Conservation (phyloP, 192 early-diverging fungal genomes). For the Gonapodya sp. region DNA sequence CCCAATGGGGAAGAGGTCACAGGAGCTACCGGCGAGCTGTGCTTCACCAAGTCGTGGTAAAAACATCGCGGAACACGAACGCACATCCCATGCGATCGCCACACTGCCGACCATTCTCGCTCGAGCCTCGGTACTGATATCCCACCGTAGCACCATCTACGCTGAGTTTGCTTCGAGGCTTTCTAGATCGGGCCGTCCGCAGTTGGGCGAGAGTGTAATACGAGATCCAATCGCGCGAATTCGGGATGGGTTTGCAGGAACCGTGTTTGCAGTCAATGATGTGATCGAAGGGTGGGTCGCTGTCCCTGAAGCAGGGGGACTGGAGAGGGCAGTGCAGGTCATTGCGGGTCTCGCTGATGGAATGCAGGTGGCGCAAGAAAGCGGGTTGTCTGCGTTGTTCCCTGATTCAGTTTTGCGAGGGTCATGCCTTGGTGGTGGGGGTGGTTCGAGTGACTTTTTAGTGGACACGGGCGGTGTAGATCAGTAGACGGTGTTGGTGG, state of each 20-base stretch:
- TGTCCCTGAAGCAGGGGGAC: background rate
- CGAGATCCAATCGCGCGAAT: background rate
- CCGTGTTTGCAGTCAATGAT: background rate
- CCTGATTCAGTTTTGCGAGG: too few relatives aligned
- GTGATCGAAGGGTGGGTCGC: background rate
- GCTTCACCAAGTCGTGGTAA: too few relatives aligned
- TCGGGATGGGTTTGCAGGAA: background rate
- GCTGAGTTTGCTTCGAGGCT: background rate
- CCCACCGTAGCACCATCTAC: background rate
- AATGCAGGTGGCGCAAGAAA: background rate
- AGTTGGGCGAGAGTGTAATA: background rate
- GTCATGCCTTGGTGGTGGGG: too few relatives aligned
- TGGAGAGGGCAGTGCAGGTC: background rate
- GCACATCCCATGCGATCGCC: background rate
- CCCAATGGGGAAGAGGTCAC: too few relatives aligned
- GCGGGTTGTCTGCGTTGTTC: too few relatives aligned
- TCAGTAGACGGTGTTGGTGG: too few relatives aligned
- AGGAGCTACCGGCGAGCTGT: too few relatives aligned
- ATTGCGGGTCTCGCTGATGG: background rate
- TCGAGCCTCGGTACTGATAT: background rate
- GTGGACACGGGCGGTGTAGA: too few relatives aligned
- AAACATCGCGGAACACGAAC: background rate
- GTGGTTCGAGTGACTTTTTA: too few relatives aligned
- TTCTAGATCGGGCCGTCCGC: background rate
- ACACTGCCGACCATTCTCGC: background rate